These are phyloP conservation scores for Neurospora sp. DNA, from an alignment of 495 filamentous ascomycete species.

Conservation along the genomic window DNA sequence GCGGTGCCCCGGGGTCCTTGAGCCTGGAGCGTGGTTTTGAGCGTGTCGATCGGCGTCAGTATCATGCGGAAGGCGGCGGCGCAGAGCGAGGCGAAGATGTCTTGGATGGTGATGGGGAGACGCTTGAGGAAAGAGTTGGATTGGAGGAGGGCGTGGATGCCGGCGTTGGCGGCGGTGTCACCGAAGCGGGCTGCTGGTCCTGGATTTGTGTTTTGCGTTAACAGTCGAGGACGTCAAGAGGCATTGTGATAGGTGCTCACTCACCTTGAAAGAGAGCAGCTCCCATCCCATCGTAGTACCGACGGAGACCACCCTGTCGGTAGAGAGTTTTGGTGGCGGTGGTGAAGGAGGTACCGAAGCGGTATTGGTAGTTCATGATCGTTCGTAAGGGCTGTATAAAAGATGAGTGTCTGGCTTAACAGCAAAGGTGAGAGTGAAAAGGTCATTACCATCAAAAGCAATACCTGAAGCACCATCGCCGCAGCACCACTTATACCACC, in stretches of 20 bases:
- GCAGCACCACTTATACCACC: slow-evolving; percentile 24
- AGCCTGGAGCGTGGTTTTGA: slow-evolving; percentile 26
- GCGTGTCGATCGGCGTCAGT: slow-evolving; percentile 24
- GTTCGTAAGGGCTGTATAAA: slow-evolving; percentile 20
- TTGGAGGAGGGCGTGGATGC: slow-evolving; percentile 22
- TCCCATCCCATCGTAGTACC: slow-evolving; percentile 25
- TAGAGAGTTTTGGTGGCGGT: slow-evolving; percentile 14
- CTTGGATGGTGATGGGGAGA: slow-evolving; percentile 19
- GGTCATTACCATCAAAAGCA: slow-evolving; percentile 29
- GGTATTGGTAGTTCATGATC: slow-evolving; percentile 31
- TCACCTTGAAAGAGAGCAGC: slow-evolving; percentile 23
- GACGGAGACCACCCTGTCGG: slow-evolving; percentile 14
- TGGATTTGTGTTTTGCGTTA: not conserved
- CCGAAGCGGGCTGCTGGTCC: slow-evolving; percentile 25
- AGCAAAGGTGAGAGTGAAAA: not conserved
- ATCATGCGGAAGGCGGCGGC: slow-evolving; percentile 23
- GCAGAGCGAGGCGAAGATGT: slow-evolving; percentile 23
- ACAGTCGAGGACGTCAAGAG: too few relatives aligned
- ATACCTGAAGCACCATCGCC: slow-evolving; percentile 26
- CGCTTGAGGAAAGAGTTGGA: slow-evolving; percentile 23
- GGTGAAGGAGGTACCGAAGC: slow-evolving; percentile 20
- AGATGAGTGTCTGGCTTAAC: not conserved
- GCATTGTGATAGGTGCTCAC: not conserved
- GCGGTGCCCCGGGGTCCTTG: slow-evolving; percentile 18
- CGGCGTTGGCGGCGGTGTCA: slow-evolving; percentile 27